Base-by-base conservation (phyloP, 2,329 filamentous ascomycete species). In the Nigrospora osmanthi region DNA sequence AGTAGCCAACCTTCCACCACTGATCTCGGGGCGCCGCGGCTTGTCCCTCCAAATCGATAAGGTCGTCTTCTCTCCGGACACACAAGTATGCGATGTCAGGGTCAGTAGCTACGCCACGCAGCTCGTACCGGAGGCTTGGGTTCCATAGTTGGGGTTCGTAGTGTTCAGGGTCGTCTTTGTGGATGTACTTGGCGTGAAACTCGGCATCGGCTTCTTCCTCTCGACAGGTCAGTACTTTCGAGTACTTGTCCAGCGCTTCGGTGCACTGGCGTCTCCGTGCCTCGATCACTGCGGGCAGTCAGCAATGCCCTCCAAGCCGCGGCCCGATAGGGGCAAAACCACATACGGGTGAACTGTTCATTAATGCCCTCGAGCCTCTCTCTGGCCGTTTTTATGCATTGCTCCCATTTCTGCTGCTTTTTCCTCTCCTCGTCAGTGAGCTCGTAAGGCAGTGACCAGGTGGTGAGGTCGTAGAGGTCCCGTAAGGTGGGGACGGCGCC, bases 1-100 rank as follows among this genome's bases (percentile, higher is more conserved):
- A 56, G 49, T 71, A 75, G 33, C 68, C 62, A 38, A 80, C 60
- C 50, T 69, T 70, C 76, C 76, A 80, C 76, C 76, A 80, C 53
- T 78, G 75, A 43, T 78, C 74, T 14, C 49, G 50, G 23, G 23
- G 23, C 4, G 56, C 47, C 17, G 53, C 50, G 3, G 61, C 42
- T 4, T 50, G 47, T 31, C 63, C 66, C 1, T 60, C 65, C n/a
- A 71, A 40, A 14, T 73, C 68, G 41, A 71, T 68, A 31, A 71
- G 54, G 42, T 70, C 63, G 5, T 58, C 57, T 44, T 68, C 66
- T 14, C 62, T 54, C 34, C 69, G 63, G 46, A 65, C 66, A 52
- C 75, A 77, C 32, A 80, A 61, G 50, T 76, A 80, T 11, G 73
- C 64, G 1, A 75, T 59, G 41, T 72, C 68, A 12, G 62, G 59